These are phyloP conservation scores for Inga leiocalycina DNA, from an alignment of 306 rosid species.

Conservation along the genomic window DNA sequence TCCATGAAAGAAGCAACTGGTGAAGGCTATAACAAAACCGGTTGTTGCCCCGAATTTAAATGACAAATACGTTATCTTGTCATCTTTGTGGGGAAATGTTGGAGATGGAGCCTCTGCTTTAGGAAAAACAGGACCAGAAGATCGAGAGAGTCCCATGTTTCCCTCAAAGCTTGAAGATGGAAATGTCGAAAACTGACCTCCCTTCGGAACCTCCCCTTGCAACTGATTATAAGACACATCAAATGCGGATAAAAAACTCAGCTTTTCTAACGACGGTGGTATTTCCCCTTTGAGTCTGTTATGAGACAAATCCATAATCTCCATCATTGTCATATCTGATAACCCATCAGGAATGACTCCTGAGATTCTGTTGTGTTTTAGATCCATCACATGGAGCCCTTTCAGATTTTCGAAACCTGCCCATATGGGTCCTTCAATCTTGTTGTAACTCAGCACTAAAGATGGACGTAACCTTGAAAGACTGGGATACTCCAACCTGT, in stretches of 20 bases:
- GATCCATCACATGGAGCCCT: conserved; percentile 37
- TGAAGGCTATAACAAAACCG: conserved; percentile 24
- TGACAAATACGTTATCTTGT: conserved; percentile 16
- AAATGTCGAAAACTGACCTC: conserved; percentile 40
- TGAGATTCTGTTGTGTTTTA: conserved; percentile 27
- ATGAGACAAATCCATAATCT: conserved; percentile 39
- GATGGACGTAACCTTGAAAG: conserved; percentile 35
- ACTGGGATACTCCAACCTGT: conserved; percentile 4
- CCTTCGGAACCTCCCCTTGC: conserved; percentile 31
- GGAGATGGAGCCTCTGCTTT: neutral
- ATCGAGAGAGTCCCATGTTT: conserved; percentile 27
- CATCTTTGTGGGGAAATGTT: neutral
- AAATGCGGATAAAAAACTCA: conserved; percentile 36
- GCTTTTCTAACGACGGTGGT: conserved; percentile 16
- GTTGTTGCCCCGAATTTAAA: conserved; percentile 25
- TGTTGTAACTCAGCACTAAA: conserved; percentile 34
- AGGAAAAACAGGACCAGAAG: conserved; percentile 8
- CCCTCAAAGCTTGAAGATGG: conserved; percentile 35
- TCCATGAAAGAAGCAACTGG: conserved; percentile 27
- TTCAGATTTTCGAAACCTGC: conserved; percentile 36
- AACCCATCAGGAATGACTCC: conserved; percentile 27
- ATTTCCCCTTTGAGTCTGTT: conserved; percentile 33
- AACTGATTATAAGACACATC: conserved; percentile 40
- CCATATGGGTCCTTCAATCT: conserved; percentile 36
- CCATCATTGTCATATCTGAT: conserved; percentile 42